These are phyloP conservation scores for Salvia splendens DNA, from an alignment of 257 asterid genomes.

Conservation along the genomic window DNA sequence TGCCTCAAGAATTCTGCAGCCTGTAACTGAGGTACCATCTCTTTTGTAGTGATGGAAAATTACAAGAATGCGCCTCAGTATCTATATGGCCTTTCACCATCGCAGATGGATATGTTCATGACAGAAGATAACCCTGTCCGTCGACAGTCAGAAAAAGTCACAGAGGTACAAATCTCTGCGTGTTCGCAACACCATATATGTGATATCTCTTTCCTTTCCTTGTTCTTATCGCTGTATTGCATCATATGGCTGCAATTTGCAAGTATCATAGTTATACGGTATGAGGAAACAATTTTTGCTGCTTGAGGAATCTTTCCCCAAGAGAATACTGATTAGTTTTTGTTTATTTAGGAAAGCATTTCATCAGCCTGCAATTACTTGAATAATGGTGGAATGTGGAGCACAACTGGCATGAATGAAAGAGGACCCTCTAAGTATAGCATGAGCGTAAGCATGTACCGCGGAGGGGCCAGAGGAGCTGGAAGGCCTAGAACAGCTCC, in stretches of 20 bases:
- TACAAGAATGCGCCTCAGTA: constrained; percentile 73
- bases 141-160: constrained; percentile 67
- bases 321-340: constrained; percentile 15
- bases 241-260: constrained; percentile 1
- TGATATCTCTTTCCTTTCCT: background rate
- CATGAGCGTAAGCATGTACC: constrained; percentile 77
- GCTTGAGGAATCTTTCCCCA: constrained; percentile 1
- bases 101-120: constrained; percentile 96
- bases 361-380: constrained; percentile 69
- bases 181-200: constrained; percentile 3
- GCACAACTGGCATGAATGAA: constrained; percentile 50
- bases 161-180: constrained; percentile 55
- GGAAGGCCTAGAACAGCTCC: constrained; percentile 81
- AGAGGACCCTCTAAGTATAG: constrained; percentile 67
- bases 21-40: constrained; percentile 23
- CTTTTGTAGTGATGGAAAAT: constrained; percentile 73
- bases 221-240: constrained; percentile 11
- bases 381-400: constrained; percentile 77
- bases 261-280: constrained; percentile 1
- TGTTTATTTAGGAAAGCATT: constrained; percentile 64
- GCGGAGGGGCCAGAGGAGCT: constrained; percentile 73
- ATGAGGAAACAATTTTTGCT: constrained; percentile 16
- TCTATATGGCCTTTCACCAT: constrained; percentile 85
- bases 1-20: constrained; percentile 4
- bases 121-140: constrained; percentile 75